Base-by-base conservation (phyloP, 176 grass and related monocot genomes). In the Neostapfia colusana region DNA sequence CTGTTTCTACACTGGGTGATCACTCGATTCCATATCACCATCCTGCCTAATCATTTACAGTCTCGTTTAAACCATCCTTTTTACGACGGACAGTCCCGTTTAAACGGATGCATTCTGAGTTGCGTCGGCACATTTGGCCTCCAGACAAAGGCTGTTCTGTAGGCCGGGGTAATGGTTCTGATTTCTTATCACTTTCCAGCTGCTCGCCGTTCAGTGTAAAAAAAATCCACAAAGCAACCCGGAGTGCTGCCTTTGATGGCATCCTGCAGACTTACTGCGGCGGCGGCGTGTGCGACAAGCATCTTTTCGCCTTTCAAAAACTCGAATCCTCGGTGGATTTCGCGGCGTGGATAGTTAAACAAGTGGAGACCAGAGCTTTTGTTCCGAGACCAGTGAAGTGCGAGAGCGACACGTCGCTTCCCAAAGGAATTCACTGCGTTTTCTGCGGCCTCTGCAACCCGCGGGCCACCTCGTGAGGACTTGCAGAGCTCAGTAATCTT, bases 231-330 rank as follows among this genome's bases (percentile, higher is more conserved):
- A 70, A 37, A 41, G 23, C n/a, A 3, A 2, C n/a, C 51, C 18
- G 23, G 31, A 31, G 10, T 17, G 40, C 11, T 61, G 23, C 39
- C 41, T 71, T 13, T 14, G 55, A 81, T 49, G 55, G 40, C 55
- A 48, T 50, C 55, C 18, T 62, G 45, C 78, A 26, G 16, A 10
- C 53, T 21, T 53, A 16, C 1, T 1, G 65, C 65, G 6, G 16
- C 65, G 18, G 48, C 39, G 55, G 50, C 35, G 65, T 69, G 51
- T 23, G 65, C 4, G 28, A 36, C 78, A 49, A 81, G 31, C 31
- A 31, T 31, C 31, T 31, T 31, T 31, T 31, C 3, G 2, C 1
- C 31, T 31, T 31, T 31, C 31, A 31, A 31, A 31, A 31, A 2
- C 31, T 31, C 31, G 31, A 3, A 31, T 31, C 31, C 3, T 31